A percentile compares a stretch with the other conserved stretches of the same genome.
Evolutionary conservation across 345 rosid genomes (phyloP).

Genomic region (Populus ilicifolia): DNA sequence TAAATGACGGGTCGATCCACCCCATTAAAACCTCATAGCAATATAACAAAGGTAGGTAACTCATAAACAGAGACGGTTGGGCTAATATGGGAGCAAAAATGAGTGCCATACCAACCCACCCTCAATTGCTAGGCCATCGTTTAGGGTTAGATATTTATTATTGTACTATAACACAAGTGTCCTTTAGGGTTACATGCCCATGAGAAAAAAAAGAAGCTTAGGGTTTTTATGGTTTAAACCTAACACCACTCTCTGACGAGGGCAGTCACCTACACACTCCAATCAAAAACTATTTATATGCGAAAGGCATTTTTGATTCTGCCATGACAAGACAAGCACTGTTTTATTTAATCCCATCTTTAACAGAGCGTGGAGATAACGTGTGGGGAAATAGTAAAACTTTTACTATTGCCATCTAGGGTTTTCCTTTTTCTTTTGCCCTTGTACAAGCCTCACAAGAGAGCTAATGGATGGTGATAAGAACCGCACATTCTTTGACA

Average conservation of each 20-base stretch:
- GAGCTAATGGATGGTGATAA: conserved; percentile 53
- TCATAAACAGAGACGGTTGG: background rate
- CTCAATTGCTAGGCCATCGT: conserved; percentile 14
- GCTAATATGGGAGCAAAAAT: background rate
- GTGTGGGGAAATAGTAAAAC: conserved; percentile 20
- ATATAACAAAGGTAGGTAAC: background rate
- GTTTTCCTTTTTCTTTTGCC: conserved; percentile 28
- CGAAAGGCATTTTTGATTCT: conserved; percentile 24
- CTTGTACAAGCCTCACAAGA: conserved; percentile 9
- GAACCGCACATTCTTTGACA: conserved; percentile 53
- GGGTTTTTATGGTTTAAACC: conserved; percentile 30
- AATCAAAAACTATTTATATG: conserved; percentile 26
- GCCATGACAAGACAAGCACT: conserved; percentile 15
- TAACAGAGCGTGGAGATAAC: conserved; percentile 34
- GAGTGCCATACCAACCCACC: conserved; percentile 4
- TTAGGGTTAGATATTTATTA: conserved; percentile 29
- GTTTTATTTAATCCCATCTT: background rate
- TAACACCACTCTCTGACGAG: background rate
- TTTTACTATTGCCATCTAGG: conserved; percentile 41
- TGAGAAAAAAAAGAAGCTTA: conserved; percentile 12
- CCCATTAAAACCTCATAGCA: background rate
- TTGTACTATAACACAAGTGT: background rate
- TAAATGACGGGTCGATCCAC: background rate
- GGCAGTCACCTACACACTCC: conserved; percentile 14
- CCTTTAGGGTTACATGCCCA: conserved; percentile 22